These are phyloP conservation scores for Pterocarpus santalinus DNA, from an alignment of 306 rosid species.

Conservation along the genomic window DNA sequence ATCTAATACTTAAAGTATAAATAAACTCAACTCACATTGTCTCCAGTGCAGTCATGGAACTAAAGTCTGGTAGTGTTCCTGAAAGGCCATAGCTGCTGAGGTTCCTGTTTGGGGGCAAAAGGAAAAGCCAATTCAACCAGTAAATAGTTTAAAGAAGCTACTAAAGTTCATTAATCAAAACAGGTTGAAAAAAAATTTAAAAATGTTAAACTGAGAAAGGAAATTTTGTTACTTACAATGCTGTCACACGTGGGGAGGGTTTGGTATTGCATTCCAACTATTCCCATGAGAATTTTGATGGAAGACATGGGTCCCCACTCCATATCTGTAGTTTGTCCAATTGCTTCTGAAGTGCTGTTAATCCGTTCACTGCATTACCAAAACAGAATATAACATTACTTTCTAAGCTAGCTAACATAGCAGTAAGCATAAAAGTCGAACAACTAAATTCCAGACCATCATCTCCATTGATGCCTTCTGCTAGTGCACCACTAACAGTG, in stretches of 20 bases:
- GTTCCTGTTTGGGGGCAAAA: too few relatives aligned
- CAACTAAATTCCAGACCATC: constrained; percentile 40
- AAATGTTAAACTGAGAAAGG: neutral
- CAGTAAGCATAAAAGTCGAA: too few relatives aligned
- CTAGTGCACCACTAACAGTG: too few relatives aligned
- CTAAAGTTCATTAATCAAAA: neutral
- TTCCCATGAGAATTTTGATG: constrained; percentile 51
- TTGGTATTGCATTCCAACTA: constrained; percentile 55
- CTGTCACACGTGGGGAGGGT: constrained; percentile 49
- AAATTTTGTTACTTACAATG: constrained; percentile 43
- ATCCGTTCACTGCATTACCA: constrained; percentile 50
- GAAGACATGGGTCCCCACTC: constrained; percentile 63
- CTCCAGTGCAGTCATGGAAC: constrained; percentile 63
- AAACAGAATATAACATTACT: too few relatives aligned
- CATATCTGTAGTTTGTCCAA: constrained; percentile 18
- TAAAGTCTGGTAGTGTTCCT: constrained; percentile 52
- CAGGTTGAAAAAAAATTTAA: neutral
- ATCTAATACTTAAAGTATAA: too few relatives aligned
- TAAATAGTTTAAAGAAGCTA: too few relatives aligned
- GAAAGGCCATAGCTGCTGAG: too few relatives aligned
- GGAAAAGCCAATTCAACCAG: too few relatives aligned
- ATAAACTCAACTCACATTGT: constrained; percentile 44
- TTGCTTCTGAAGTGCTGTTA: constrained; percentile 34
- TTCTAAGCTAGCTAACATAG: too few relatives aligned
- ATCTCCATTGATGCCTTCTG: too few relatives aligned